A percentile compares a stretch with the other conserved stretches of the same genome.
These are phyloP conservation scores for Agroathelia rolfsii DNA, from an alignment of 1,284 basidiomycete genomes.

Conservation along the genomic window DNA sequence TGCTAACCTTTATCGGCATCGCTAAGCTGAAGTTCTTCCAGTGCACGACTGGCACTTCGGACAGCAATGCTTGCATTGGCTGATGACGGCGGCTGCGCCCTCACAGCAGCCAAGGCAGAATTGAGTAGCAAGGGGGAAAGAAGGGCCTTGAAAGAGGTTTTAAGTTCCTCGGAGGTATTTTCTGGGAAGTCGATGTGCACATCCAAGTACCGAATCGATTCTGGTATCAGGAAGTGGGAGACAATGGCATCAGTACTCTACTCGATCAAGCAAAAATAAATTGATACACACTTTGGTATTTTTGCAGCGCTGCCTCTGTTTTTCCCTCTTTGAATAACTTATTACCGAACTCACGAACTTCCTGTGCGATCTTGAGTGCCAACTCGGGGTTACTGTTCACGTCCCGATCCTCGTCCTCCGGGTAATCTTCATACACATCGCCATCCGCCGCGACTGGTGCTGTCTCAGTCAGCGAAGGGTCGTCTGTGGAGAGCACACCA, in stretches of 20 bases:
- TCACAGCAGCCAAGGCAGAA: conserved; percentile 69
- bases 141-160: conserved; percentile 50
- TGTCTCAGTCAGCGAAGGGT: conserved; percentile 45
- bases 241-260: too few relatives aligned
- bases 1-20: conserved; percentile 53
- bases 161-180: conserved; percentile 43
- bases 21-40: conserved; percentile 40
- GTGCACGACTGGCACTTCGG: conserved; percentile 44
- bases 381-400: conserved; percentile 51
- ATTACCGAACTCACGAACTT: conserved; percentile 64
- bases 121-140: conserved; percentile 79
- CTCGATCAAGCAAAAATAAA: conserved; percentile 1
- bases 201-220: conserved; percentile 87
- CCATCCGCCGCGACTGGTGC: conserved; percentile 29
- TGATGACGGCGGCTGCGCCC: conserved; percentile 31
- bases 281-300: conserved; percentile 64
- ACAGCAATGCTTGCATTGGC: conserved; percentile 46
- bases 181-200: conserved; percentile 69
- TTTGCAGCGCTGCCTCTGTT: conserved; percentile 61
- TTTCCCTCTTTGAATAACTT: conserved; percentile 76
- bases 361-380: conserved; percentile 53
- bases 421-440: conserved; percentile 74
- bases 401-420: conserved; percentile 64
- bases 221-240: conserved; percentile 25
- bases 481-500: conserved; percentile 58